Conservation (phyloP, 2,329 filamentous ascomycete species). For the Diaporthe sp. region DNA sequence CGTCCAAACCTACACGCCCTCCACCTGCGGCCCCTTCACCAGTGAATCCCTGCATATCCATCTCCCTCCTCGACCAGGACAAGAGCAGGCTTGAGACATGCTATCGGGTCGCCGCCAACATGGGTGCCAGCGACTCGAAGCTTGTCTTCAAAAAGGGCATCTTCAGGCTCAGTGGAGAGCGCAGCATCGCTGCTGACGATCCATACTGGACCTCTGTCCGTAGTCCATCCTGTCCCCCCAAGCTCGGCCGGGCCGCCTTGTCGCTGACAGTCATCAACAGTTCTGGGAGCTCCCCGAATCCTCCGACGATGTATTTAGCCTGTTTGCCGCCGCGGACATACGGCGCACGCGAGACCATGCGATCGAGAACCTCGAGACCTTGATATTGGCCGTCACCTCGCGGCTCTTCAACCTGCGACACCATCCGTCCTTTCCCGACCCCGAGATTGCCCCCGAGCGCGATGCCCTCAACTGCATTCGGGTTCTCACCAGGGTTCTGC, state of each 20-base stretch:
- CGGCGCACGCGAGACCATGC: slow-evolving; percentile 88
- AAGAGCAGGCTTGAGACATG: slow-evolving; percentile 38
- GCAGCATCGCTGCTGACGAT: slow-evolving; percentile 88
- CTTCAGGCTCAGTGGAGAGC: slow-evolving; percentile 94
- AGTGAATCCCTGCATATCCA: slow-evolving; percentile 22
- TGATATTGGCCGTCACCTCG: slow-evolving; percentile 86
- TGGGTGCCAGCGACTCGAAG: slow-evolving; percentile 99
- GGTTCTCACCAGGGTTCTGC: slow-evolving; percentile 88
- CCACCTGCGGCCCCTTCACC: not conserved
- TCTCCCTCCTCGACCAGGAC: slow-evolving; percentile 13
- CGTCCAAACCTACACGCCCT: slow-evolving; percentile 29
- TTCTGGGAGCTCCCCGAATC: slow-evolving; percentile 99
- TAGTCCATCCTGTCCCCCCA: slow-evolving; percentile 42
- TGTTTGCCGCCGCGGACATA: slow-evolving; percentile 91
- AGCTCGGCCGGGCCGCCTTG: not conserved
- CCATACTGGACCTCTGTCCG: slow-evolving; percentile 92
- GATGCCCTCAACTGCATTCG: slow-evolving; percentile 97
- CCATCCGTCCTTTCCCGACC: slow-evolving; percentile 91
- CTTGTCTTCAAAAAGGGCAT: slow-evolving; percentile 99
- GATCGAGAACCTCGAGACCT: slow-evolving; percentile 89
- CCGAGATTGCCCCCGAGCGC: slow-evolving; percentile 84
- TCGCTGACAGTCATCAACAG: slow-evolving; percentile 57
- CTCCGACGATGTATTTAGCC: slow-evolving; percentile 94
- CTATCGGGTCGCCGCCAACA: slow-evolving; percentile 56
- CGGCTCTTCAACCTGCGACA: slow-evolving; percentile 86